These are phyloP conservation scores for Podospora australis DNA, from an alignment of 495 filamentous ascomycete species.

Conservation along the genomic window DNA sequence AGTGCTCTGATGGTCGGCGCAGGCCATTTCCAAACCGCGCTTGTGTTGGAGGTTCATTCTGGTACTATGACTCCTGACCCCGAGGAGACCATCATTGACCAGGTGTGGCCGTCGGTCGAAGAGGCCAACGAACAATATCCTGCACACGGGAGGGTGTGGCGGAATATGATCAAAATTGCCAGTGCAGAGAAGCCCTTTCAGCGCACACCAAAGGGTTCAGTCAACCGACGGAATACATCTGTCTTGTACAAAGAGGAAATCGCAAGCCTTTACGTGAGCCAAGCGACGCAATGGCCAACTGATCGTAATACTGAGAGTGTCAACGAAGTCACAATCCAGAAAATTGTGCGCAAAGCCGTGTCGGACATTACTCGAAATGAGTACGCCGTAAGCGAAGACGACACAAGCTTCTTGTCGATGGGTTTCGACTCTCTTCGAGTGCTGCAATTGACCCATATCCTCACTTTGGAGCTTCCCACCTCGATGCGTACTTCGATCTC, in stretches of 20 bases:
- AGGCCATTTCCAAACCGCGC: conserved; percentile 36
- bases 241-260: conserved; percentile 1
- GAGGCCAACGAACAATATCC: conserved; percentile 11
- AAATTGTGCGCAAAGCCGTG: not conserved
- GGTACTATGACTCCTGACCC: not conserved
- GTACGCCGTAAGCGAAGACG: not conserved
- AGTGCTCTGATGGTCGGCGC: conserved; percentile 41
- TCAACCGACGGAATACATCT: not conserved
- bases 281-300: not conserved
- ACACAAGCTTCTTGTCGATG: not conserved
- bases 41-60: conserved; percentile 39
- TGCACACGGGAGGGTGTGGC: conserved; percentile 4
- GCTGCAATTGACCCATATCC: not conserved
- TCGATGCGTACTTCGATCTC: not conserved
- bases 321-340: not conserved
- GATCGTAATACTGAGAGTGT: not conserved
- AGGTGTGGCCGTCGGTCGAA: conserved; percentile 20
- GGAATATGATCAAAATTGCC: not conserved
- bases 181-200: not conserved
- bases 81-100: conserved; percentile 3
- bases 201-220: not conserved
- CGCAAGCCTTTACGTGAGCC: not conserved
- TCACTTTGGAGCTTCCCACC: not conserved
- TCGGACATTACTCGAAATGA: not conserved
- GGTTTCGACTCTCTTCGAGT: conserved; percentile 5